These are phyloP conservation scores for Thymus quinquecostatus DNA, from an alignment of 257 asterid genomes.

Conservation along the genomic window DNA sequence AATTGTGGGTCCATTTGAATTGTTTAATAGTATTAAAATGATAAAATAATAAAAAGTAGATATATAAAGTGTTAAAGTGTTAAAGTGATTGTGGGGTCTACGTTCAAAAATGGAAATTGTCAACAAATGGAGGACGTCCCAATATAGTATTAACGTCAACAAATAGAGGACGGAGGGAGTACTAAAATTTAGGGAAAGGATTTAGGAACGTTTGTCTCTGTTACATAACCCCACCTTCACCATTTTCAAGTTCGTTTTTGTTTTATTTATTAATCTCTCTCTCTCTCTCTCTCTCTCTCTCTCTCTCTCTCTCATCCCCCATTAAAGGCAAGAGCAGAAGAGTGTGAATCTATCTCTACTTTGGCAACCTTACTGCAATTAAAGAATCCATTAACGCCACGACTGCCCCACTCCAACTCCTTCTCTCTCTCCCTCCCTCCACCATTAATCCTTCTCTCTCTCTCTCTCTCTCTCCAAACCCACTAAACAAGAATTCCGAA, in stretches of 20 bases:
- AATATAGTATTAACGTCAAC: no score
- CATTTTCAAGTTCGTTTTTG: not conserved
- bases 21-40: no score
- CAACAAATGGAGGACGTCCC: no score
- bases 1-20: no score
- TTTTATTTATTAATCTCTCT: not conserved
- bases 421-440: not conserved
- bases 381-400: not conserved
- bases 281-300: not conserved
- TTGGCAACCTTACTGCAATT: constrained; percentile 14
- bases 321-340: not conserved
- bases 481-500: not conserved
- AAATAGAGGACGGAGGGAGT: no score
- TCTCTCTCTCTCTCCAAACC: no score
- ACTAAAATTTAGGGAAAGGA: no score
- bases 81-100: no score
- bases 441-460: not conserved
- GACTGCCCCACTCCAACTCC: not conserved
- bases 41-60: no score
- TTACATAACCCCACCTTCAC: not conserved
- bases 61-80: no score
- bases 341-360: not conserved
- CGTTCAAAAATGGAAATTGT: no score
- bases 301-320: not conserved
- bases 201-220: not conserved